A percentile compares a stretch with the other conserved stretches of the same genome.
These are phyloP conservation scores for Rhodomyrtus psidioides DNA, from an alignment of 441 rosid species.

Conservation along the genomic window DNA sequence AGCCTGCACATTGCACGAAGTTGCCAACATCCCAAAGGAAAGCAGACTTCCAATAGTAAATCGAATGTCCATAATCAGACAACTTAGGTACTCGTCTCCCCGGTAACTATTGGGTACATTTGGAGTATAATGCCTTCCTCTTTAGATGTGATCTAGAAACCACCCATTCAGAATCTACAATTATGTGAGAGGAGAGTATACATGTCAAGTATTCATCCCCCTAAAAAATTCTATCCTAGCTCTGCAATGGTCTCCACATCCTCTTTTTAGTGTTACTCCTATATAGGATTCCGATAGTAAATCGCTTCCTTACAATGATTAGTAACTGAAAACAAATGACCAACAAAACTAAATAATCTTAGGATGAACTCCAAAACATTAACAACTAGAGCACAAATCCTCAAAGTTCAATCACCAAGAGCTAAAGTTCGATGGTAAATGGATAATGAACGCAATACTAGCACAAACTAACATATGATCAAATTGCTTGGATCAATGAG, in stretches of 20 bases:
- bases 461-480: not conserved
- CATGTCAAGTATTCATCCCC: not conserved
- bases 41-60: not conserved
- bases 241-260: not conserved
- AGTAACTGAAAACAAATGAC: not conserved
- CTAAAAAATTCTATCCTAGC: not conserved
- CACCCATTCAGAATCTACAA: not conserved
- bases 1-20: not conserved
- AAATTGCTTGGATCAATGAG: not conserved
- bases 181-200: not conserved
- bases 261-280: not conserved
- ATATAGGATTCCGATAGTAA: not conserved
- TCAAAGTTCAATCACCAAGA: not conserved
- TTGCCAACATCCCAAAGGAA: not conserved
- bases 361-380: not conserved
- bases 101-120: not conserved
- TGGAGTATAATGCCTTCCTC: not conserved
- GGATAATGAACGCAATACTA: not conserved
- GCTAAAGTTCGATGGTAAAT: not conserved
- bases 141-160: not conserved
- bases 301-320: not conserved
- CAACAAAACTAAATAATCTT: not conserved
- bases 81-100: not conserved
- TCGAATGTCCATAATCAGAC: not conserved
- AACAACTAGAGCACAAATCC: not conserved